Conservation (phyloP, 306 rosid species). For the Hippophae tibetana region DNA sequence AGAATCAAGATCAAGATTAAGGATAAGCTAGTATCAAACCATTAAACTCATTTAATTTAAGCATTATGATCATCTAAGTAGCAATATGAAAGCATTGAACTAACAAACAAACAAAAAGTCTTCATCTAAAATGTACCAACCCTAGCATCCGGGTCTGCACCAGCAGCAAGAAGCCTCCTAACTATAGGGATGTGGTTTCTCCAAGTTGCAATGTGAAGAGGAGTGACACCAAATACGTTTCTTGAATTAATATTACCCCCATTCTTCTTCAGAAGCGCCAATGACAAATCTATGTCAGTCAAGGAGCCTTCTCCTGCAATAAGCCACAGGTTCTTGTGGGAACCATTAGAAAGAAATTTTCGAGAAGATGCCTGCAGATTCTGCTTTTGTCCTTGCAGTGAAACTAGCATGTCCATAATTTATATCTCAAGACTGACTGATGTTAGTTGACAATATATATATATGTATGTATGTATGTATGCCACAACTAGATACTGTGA, state of each 20-base stretch:
- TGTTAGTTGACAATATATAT: slow-evolving; percentile 2
- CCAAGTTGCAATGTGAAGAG: slow-evolving; percentile 93
- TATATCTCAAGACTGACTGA: slow-evolving; percentile 13
- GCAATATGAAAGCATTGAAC: not conserved
- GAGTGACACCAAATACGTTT: slow-evolving; percentile 67
- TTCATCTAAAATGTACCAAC: slow-evolving; percentile 32
- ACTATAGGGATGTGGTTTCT: slow-evolving; percentile 86
- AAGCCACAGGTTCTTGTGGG: slow-evolving; percentile 59
- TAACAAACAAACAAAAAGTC: not conserved
- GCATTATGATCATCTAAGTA: not conserved
- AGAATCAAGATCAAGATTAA: too few relatives aligned
- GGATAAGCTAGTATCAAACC: too few relatives aligned
- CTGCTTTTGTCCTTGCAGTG: slow-evolving; percentile 53
- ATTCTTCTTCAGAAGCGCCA: slow-evolving; percentile 61
- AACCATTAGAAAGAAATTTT: slow-evolving; percentile 26
- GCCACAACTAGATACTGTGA: slow-evolving; percentile 12
- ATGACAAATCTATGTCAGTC: slow-evolving; percentile 57
- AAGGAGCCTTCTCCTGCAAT: slow-evolving; percentile 70
- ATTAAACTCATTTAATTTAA: too few relatives aligned
- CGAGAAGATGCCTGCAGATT: slow-evolving; percentile 38
- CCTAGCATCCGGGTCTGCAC: slow-evolving; percentile 90
- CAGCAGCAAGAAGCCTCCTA: slow-evolving; percentile 79
- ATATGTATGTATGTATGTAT: not conserved
- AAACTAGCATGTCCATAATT: slow-evolving; percentile 44
- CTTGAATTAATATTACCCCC: slow-evolving; percentile 70